Evolutionary conservation across 2,329 filamentous ascomycete species (phyloP), one percentile per base, ranked within the genome.

Genomic region (Phyllachora maydis): DNA sequence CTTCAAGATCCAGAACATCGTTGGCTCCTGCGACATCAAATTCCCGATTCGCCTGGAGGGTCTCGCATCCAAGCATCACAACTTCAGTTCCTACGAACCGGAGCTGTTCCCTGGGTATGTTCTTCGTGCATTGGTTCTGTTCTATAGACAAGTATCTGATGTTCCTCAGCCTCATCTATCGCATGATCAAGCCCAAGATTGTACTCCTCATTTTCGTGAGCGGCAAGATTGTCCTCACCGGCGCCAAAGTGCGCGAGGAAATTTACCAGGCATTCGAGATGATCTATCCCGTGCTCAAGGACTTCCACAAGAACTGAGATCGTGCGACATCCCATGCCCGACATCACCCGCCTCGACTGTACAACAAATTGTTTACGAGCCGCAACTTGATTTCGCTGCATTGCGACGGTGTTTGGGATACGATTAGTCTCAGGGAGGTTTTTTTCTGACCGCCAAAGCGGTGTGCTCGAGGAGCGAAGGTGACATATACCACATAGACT

Each of bases 111-210:
- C 88, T 42, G 88, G 88, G n/a, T n/a, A n/a, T n/a, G n/a, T n/a
- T n/a, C n/a, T n/a, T n/a, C n/a, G n/a, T n/a, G n/a, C n/a, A n/a
- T n/a, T n/a, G n/a, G n/a, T n/a, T n/a, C n/a, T n/a, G n/a, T n/a
- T n/a, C n/a, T n/a, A n/a, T n/a, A n/a, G n/a, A n/a, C n/a, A n/a
- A n/a, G n/a, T n/a, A n/a, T n/a, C n/a, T n/a, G 47, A 52, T 98
- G 49, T 98, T 95, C 66, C 88, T 88, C 42, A 88, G 88, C 68
- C 72, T 98, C 24, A 98, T 98, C 55, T 98, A 98, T 56, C 82
- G 88, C 49, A 98, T 98, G 88, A 93, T 95, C 63, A 95, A 95
- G 63, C 88, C 88, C 11, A 95, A 95, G 70, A 92, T 95, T 37
- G 85, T 95, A 25, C 70, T 95, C 14, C 59, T 95, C 44, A 93